Base-by-base conservation (phyloP, 1,139 yeast species). In the Saccharomyces pastorianus region DNA sequence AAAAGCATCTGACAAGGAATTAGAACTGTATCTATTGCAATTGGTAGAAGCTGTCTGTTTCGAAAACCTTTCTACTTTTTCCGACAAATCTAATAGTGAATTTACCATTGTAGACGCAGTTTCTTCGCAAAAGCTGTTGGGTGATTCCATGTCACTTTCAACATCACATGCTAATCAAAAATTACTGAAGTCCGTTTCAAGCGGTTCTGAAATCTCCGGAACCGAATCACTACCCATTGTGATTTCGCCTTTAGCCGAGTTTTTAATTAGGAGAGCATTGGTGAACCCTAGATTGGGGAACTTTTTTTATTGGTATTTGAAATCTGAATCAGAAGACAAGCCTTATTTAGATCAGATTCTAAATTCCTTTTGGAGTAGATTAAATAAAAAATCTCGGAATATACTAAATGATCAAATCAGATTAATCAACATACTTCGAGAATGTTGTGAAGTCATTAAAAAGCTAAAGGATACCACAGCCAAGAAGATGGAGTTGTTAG, bases 21-120 rank as follows among this genome's bases (percentile, higher is more conserved):
- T 93, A 27, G 84, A 88, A 55, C 73, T 93, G 55, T 95, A 90
- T 64, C 72, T 95, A 58, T 77, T 95, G 55, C 99, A 95, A 69
- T 75, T 95, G 14, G 98, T 95, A 0, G 98, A 91, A 66, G 96
- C 97, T 0, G 78, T 95, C 49, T 85, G 89, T 59, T 89, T 88
- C 67, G 99, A 85, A 61, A 68, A 75, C 29, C 50, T 61, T 3
- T 61, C 68, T 1, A 64, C 64, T 1, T 56, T 66, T 14, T 58
- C 64, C 2, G 69, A 68, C 34, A 63, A 60, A 49, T 58, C 67
- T 0, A 66, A 64, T 29, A 74, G 76, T 57, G 80, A 76, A 26
- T 77, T 71, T 58, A 75, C 78, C n/a, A 69, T 77, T 31, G 72
- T 76, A 2, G 76, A 74, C 41, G 63, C 62, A 38, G 53, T 56